phyloP scores from a whole-genome alignment of 805 yeast genomes.

The Saccharomycopsis vini region DNA sequence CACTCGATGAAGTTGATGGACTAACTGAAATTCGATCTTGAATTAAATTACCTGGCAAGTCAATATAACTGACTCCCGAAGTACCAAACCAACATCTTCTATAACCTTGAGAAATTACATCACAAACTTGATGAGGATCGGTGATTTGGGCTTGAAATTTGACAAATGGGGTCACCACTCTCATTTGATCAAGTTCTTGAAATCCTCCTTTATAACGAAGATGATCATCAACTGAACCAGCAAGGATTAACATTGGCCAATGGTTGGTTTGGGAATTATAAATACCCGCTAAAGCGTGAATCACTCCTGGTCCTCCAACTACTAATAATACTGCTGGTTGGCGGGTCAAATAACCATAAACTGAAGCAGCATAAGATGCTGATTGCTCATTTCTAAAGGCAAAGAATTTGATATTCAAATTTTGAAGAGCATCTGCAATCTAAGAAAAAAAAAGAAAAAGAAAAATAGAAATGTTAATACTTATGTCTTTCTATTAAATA shows the following conservation, averaged over 20 bases:
- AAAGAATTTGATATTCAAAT: slow-evolving; percentile 45
- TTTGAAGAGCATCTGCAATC: slow-evolving; percentile 52
- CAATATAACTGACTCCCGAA: slow-evolving; percentile 57
- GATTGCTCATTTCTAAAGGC: slow-evolving; percentile 64
- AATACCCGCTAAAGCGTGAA: slow-evolving; percentile 60
- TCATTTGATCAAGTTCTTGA: slow-evolving; percentile 62
- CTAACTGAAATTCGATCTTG: neutral
- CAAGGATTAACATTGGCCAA: slow-evolving; percentile 58
- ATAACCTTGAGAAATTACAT: slow-evolving; percentile 39
- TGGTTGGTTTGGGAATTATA: slow-evolving; percentile 53
- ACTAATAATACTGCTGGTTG: slow-evolving; percentile 59
- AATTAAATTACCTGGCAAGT: slow-evolving; percentile 42
- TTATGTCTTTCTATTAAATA: too few relatives aligned
- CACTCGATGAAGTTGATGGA: neutral
- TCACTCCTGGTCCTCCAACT: slow-evolving; percentile 70
- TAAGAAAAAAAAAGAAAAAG: slow-evolving; percentile 1
- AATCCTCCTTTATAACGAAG: slow-evolving; percentile 53
- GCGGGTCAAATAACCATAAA: slow-evolving; percentile 57
- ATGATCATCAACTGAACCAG: slow-evolving; percentile 48
- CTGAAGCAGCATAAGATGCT: slow-evolving; percentile 69
- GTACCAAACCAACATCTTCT: slow-evolving; percentile 37
- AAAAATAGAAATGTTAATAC: neutral
- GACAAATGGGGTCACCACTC: slow-evolving; percentile 37
- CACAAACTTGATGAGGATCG: slow-evolving; percentile 28
- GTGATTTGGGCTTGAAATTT: slow-evolving; percentile 38